Evolutionary conservation across 2,329 filamentous ascomycete species (phyloP), one percentile per base, ranked within the genome.

Genomic region (Falciphora oryzae): DNA sequence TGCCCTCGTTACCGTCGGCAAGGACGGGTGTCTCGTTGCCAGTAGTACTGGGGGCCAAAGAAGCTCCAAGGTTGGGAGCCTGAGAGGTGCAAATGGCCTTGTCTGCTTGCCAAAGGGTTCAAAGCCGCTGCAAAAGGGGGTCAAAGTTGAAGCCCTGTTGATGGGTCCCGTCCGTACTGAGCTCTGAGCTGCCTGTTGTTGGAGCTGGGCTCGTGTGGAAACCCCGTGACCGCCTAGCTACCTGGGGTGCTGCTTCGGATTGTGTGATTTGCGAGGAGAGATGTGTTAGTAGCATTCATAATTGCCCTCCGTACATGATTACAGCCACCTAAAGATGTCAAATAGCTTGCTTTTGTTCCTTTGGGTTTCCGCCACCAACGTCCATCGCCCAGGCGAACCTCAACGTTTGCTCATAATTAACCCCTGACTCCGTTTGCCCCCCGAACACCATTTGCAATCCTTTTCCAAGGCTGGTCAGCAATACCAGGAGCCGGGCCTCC

Each of bases 21-120:
- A 77, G 14, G 88, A 93, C 70, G 93, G 93, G 0, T 71, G 79
- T 11, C 75, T 98, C 61, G 80, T 85, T 66, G 95, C 93, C 0
- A 85, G 80, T 35, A 97, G 92, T 72, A 99, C 95, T 0, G 95
- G 95, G 7, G 88, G 89, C 3, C 95, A 99, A 79, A 83, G 95
- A 63, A 98, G 94, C 75, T 96, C 91, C 22, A 85, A 88, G 67
- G 93, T 99, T 2, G 92, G 93, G 0, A 98, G 94, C 75, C 81
- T 98, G 69, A 91, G 89, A 67, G 89, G 90, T 27, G 94, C 95
- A 3, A 99, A 99, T 79, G 92, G 90, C 4, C 76, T 99, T 70
- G 77, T 98, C 29, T 91, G 89, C 70, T 78, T 96, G 77, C 90
- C 90, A 0, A 81, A 83, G 50, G 85, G 86, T 2, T 80, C 87